Evolutionary conservation across 352 stramenopile species (phyloP), one percentile per base, ranked within the genome.

Genomic region (Phytophthora ohioensis): DNA sequence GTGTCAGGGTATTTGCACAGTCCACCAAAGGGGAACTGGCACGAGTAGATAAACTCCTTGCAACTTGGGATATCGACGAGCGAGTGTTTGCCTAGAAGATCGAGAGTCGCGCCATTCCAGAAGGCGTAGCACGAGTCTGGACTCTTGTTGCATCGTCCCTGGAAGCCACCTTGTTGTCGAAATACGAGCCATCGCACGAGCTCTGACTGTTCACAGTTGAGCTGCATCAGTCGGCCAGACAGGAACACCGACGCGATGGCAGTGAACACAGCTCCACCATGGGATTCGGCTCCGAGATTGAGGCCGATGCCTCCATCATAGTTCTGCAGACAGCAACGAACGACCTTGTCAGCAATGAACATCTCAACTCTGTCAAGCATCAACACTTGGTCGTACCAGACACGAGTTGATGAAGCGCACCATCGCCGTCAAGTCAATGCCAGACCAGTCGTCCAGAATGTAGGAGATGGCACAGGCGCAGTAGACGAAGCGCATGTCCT

Each of bases 61-160:
- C 85, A 94, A 57, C 75, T 83, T 5, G 78, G 72, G 21, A 88
- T 57, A 66, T 97, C 86, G 17, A 97, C 90, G 12, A 97, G 73
- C 10, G 81, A 79, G 68, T 96, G 80, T 51, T 87, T 87, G 45
- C 80, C 90, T 15, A 97, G 75, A 34, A 97, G 53, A 31, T 93
- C 74, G 36, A 98, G 76, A 34, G 90, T 93, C n/a, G 90, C 91
- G 30, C 93, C 93, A 57, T 97, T 88, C 93, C 93, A 98, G 68
- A 97, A 98, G 5, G 91, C 91, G 64, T 98, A 98, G 77, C 93
- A 98, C 12, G 82, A 93, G 74, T 98, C 93, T 0, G 88, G 80
- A 13, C 63, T 76, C 78, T 98, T 98, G 81, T 98, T 98, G 68
- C 87, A 94, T 2, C 93, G 86, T 6, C 93, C 93, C 47, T 97